Evolutionary conservation across 2,329 filamentous ascomycete genomes (phyloP).

Genomic region (Claviceps sp.): DNA sequence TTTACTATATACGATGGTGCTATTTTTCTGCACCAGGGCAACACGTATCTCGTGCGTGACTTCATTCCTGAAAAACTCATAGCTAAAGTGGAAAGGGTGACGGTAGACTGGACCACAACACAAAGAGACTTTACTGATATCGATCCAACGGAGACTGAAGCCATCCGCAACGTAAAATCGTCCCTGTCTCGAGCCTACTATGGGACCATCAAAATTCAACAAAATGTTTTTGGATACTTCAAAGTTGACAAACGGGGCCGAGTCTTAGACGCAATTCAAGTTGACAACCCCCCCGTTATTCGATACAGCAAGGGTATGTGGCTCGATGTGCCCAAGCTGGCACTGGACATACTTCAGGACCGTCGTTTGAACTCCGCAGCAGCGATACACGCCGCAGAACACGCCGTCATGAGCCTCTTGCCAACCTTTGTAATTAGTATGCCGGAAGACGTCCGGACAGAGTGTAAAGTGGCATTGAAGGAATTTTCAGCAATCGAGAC

Average conservation of each 20-base stretch:
- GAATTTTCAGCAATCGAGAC: slow-evolving; percentile 65
- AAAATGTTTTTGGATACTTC: slow-evolving; percentile 92
- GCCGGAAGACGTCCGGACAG: slow-evolving; percentile 84
- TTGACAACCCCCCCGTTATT: slow-evolving; percentile 85
- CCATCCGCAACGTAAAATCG: slow-evolving; percentile 55
- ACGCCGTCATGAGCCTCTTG: slow-evolving; percentile 74
- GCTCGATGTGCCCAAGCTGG: slow-evolving; percentile 74
- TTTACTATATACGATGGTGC: slow-evolving; percentile 95
- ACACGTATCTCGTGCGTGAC: slow-evolving; percentile 81
- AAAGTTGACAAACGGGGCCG: slow-evolving; percentile 80
- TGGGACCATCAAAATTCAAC: slow-evolving; percentile 72
- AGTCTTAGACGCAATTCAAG: slow-evolving; percentile 81
- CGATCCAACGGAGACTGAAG: slow-evolving; percentile 84
- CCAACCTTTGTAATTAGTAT: slow-evolving; percentile 84
- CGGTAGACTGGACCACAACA: slow-evolving; percentile 88
- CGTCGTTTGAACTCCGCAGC: slow-evolving; percentile 69
- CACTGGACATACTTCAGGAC: slow-evolving; percentile 64
- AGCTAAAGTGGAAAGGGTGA: slow-evolving; percentile 77
- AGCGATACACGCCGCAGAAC: slow-evolving; percentile 88
- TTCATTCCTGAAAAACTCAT: slow-evolving; percentile 69
- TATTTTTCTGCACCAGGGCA: slow-evolving; percentile 94
- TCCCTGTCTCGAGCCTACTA: slow-evolving; percentile 65
- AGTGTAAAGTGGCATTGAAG: slow-evolving; percentile 82
- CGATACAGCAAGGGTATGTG: slow-evolving; percentile 83
- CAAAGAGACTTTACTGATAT: slow-evolving; percentile 92